Base-by-base conservation (phyloP, 768 basidiomycete genomes). In the Psilocybe sp. region DNA sequence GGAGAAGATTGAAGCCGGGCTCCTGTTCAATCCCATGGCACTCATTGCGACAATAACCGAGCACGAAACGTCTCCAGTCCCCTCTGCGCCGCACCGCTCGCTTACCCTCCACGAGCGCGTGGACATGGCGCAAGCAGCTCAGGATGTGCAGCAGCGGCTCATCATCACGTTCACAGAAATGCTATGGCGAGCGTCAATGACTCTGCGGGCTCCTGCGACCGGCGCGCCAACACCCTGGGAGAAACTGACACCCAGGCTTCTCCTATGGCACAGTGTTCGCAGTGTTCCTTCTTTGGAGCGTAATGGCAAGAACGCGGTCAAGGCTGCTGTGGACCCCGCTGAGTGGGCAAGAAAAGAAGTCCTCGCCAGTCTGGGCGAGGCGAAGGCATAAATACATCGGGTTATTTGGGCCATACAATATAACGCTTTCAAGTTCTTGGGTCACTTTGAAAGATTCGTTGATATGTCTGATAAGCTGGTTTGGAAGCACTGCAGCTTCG, bases 121-220 rank as follows among this genome's bases (percentile, higher is more conserved):
- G 87, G 18, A 33, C 16, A 34, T 39, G 31, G 10, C 36, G 1
- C 40, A 10, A 6, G 31, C 37, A 12, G 31, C 34, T 13, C 44
- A 18, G 15, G 14, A 36, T 84, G 82, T 37, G n/a, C 34, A 42
- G 11, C 33, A 13, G 7, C 4, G 19, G 16, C n/a, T 47, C 1
- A 47, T 37, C 23, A 80, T 82, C 0, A 58, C 60, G 18, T 67
- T 66, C 15, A 76, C 86, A 1, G 80, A 85, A 56, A 60, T 59
- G 16, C 72, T 91, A 10, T 85, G 84, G 84, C 68, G 71, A 40
- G 71, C 70, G 0, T 60, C 73, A 15, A 83, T 84, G 81, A 53
- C 59, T 1, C 47, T 68, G 5, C 52, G 64, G 1, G 50, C n/a
- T n/a, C n/a, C n/a, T n/a, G n/a, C 56, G n/a, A 68, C 60, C 18